Percentiles rank a stretch among this genome's conserved stretches.
Conservation (phyloP, 495 filamentous ascomycete genomes). For the Letharia columbiana region DNA sequence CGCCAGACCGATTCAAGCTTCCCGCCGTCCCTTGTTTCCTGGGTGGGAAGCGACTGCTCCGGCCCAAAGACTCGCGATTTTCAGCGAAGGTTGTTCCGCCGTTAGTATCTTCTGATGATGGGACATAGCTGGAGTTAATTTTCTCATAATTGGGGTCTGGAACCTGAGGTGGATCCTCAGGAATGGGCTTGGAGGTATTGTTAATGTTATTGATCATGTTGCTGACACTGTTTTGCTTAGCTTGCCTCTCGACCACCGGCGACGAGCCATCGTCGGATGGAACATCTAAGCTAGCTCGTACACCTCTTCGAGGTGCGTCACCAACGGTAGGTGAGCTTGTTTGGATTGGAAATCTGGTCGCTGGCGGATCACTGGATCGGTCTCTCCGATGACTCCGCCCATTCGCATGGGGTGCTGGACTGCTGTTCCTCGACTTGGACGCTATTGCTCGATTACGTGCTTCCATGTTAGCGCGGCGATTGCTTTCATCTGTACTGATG, state of each 20-base stretch:
- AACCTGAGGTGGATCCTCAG: slow-evolving; percentile 17
- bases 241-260: slow-evolving; percentile 26
- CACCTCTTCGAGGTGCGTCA: slow-evolving; percentile 37
- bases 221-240: slow-evolving; percentile 29
- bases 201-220: slow-evolving; percentile 36
- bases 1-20: slow-evolving; percentile 29
- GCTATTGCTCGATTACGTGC: slow-evolving; percentile 79
- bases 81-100: slow-evolving; percentile 30
- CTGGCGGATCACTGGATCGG: slow-evolving; percentile 62
- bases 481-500: slow-evolving; percentile 92
- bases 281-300: slow-evolving; percentile 55
- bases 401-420: slow-evolving; percentile 53
- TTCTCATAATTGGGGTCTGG: slow-evolving; percentile 31
- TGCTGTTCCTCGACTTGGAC: slow-evolving; percentile 62
- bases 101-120: slow-evolving; percentile 30
- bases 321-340: slow-evolving; percentile 51
- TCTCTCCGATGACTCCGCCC: slow-evolving; percentile 56
- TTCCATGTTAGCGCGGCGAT: slow-evolving; percentile 87
- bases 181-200: slow-evolving; percentile 22
- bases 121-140: slow-evolving; percentile 21
- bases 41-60: slow-evolving; percentile 38
- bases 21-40: slow-evolving; percentile 34
- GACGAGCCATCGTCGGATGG: slow-evolving; percentile 35
- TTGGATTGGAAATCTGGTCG: slow-evolving; percentile 78
- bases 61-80: slow-evolving; percentile 43